Evolutionary conservation across 768 basidiomycete genomes (phyloP).

Genomic region (Leccinum arenicola): DNA sequence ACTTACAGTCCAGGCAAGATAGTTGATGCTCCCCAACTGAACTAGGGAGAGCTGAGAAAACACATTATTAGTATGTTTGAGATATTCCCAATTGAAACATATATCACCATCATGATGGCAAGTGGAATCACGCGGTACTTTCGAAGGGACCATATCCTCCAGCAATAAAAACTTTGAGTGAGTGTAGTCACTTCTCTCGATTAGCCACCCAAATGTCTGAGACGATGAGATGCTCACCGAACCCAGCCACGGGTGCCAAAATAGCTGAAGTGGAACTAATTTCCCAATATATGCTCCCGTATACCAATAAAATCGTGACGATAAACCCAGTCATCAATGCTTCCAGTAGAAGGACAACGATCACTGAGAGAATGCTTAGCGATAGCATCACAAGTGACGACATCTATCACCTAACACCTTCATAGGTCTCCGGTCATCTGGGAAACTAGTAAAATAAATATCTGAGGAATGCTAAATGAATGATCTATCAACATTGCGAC

Average conservation of each 20-base stretch:
- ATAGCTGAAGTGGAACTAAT: rapidly evolving
- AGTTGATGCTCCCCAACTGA: slow-evolving; percentile 15
- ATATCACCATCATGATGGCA: slow-evolving; percentile 19
- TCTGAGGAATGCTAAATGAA: background rate
- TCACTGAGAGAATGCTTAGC: background rate
- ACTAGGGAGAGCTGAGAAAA: slow-evolving; percentile 19
- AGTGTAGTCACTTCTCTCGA: background rate
- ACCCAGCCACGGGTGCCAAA: background rate
- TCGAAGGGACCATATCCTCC: slow-evolving; percentile 17
- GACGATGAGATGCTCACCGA: background rate
- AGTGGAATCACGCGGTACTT: background rate
- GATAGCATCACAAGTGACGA: background rate
- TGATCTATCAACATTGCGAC: background rate
- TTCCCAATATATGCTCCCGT: rapidly evolving
- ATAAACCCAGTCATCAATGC: background rate
- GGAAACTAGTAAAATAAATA: background rate
- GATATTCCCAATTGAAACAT: background rate
- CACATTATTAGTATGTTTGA: background rate
- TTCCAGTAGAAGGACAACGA: background rate
- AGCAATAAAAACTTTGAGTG: slow-evolving; percentile 22
- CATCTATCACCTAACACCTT: background rate
- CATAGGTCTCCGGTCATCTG: background rate
- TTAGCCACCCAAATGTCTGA: background rate
- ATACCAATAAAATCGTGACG: background rate
- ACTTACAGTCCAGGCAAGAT: background rate